Conservation (phyloP, 2,329 filamentous ascomycete genomes). For the Huntiella abstrusa region DNA sequence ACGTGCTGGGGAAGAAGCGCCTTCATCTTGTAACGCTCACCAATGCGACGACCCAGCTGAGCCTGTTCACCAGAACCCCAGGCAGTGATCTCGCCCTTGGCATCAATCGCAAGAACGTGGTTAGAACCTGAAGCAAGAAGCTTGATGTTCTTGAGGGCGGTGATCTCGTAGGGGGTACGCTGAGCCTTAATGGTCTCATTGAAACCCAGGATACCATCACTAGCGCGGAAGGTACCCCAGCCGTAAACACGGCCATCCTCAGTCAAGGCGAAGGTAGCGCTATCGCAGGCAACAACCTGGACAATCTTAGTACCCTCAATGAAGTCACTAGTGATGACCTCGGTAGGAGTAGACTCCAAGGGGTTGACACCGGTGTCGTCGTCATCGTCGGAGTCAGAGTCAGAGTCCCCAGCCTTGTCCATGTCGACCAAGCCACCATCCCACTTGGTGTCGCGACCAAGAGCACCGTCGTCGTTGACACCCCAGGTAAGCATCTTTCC, state of each 20-base stretch:
- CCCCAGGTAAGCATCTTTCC: slow-evolving; percentile 76
- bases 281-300: slow-evolving; percentile 55
- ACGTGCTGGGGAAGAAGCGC: slow-evolving; percentile 42
- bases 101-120: slow-evolving; percentile 50
- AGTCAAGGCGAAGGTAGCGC: slow-evolving; percentile 57
- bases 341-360: slow-evolving; percentile 47
- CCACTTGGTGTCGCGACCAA: slow-evolving; percentile 56
- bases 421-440: slow-evolving; percentile 42
- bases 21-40: slow-evolving; percentile 44
- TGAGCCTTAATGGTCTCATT: slow-evolving; percentile 32
- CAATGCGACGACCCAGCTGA: slow-evolving; percentile 39
- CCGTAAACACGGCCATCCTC: slow-evolving; percentile 59
- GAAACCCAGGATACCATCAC: slow-evolving; percentile 47
- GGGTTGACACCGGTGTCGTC: slow-evolving; percentile 51
- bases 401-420: slow-evolving; percentile 33
- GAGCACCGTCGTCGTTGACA: slow-evolving; percentile 67
- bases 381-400: slow-evolving; percentile 36
- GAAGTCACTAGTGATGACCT: slow-evolving; percentile 39
- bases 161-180: slow-evolving; percentile 32
- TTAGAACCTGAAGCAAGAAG: slow-evolving; percentile 49
- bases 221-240: slow-evolving; percentile 62
- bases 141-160: slow-evolving; percentile 46
- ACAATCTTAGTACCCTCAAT: slow-evolving; percentile 39
- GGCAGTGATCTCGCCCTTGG: slow-evolving; percentile 43
- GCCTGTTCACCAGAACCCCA: slow-evolving; percentile 58